Base-by-base conservation (phyloP, 2,329 filamentous ascomycete species). In the Fusarium domesticum region DNA sequence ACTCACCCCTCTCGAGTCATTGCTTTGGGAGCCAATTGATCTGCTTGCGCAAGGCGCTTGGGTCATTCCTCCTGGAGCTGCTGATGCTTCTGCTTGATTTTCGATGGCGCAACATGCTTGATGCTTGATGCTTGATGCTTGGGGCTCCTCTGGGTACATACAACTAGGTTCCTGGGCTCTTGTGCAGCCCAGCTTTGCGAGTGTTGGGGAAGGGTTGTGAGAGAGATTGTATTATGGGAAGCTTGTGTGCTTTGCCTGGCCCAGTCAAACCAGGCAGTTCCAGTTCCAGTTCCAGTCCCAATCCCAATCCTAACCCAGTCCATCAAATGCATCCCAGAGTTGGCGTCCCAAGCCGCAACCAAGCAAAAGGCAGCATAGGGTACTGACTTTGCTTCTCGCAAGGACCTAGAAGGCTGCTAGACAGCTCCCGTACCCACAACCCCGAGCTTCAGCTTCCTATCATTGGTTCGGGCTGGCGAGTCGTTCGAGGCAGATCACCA, bases 11-110 rank as follows among this genome's bases (percentile, higher is more conserved):
- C 54, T 46, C 57, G 57, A 60, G 57, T 60, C 57, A 60, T 60
- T 60, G 57, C 57, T 59, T 56, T 59, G 51, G 55, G 53, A 57
- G 48, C 57, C 53, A 60, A 57, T 60, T 60, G 57, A 60, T 60
- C 59, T 60, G 57, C 43, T 48, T 46, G 41, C 39, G 42, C 47
- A 36, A 37, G 43, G 46, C 57, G 57, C 57, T 59, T 52, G 54
- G 57, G 48, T 53, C 54, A 58, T 47, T 41, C 40, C 35, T 35
- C 36, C 41, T 51, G 37, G 47, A 53, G 54, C 42, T 59, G 51
- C 50, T 54, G 54, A 56, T 56, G 44, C 50, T 49, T 46, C 43
- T 40, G 43, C 37, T 39, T 48, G 39, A 37, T 44, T 39, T 38
- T 36, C 47, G 47, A 42, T 53, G 36, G 35, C 15, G n/a, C 31